A percentile compares a stretch with the other conserved stretches of the same genome.
These are phyloP conservation scores for Penicillium maclennaniae DNA, from an alignment of 495 filamentous ascomycete species.

Conservation along the genomic window DNA sequence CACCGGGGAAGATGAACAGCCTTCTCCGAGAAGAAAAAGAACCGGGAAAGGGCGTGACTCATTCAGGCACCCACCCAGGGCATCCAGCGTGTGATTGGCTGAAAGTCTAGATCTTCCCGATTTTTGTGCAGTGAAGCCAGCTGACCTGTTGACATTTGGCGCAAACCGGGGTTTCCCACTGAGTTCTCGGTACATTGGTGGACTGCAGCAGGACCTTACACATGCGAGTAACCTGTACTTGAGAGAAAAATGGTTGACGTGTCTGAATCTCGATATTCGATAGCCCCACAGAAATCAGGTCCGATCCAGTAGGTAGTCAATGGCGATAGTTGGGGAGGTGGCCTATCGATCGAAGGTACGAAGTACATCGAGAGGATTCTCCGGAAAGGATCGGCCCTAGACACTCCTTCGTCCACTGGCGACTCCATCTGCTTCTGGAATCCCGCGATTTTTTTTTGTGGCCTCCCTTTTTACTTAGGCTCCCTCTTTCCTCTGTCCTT, in stretches of 20 bases:
- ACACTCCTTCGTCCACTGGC: conserved; percentile 12
- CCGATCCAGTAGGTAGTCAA: not conserved
- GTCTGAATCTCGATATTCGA: not conserved
- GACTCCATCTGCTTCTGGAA: conserved; percentile 33
- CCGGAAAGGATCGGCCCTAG: conserved; percentile 33
- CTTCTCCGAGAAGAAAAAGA: conserved; percentile 28
- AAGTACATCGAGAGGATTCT: conserved; percentile 20
- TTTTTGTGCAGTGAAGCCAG: conserved; percentile 3
- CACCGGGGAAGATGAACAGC: conserved; percentile 14
- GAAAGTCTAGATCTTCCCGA: not conserved
- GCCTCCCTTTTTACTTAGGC: conserved; percentile 7
- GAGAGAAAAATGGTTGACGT: conserved; percentile 1
- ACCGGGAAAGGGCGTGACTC: conserved; percentile 21
- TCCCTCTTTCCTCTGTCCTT: not conserved
- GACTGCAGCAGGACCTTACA: not conserved
- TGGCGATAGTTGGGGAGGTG: not conserved
- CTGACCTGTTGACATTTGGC: conserved; percentile 8
- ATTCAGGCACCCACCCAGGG: conserved; percentile 6
- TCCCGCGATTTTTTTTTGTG: conserved; percentile 10
- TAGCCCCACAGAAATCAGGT: not conserved
- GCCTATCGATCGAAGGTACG: conserved; percentile 4
- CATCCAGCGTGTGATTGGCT: conserved; percentile 3
- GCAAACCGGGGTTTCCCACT: not conserved
- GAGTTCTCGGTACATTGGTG: conserved; percentile 5
- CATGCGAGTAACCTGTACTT: not conserved